Conservation (phyloP, 2,329 filamentous ascomycete genomes). For the Ampelomyces quisqualis region DNA sequence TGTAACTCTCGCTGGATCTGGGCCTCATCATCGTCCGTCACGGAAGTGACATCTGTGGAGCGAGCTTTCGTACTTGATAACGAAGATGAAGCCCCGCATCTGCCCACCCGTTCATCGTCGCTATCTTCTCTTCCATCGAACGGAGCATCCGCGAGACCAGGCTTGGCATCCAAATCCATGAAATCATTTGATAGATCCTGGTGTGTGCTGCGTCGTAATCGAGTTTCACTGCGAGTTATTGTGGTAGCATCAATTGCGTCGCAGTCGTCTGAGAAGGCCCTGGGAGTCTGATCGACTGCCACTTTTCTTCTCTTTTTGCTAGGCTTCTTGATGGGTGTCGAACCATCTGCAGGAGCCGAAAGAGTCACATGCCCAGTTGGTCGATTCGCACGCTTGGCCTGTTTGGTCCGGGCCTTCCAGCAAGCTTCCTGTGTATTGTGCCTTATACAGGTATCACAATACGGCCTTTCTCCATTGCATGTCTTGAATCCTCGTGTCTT, state of each 20-base stretch:
- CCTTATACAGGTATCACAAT: conserved; percentile 12
- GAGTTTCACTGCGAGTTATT: no score
- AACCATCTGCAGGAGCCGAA: no score
- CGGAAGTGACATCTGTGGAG: not conserved
- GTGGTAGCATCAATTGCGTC: no score
- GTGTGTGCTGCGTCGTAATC: no score
- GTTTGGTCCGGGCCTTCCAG: not conserved
- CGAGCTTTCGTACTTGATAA: no score
- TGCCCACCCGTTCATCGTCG: not conserved
- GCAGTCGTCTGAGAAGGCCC: not conserved
- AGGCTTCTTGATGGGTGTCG: not conserved
- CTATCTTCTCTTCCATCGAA: not conserved
- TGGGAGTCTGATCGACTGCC: not conserved
- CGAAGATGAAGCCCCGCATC: no score
- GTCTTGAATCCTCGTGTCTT: conserved; percentile 14
- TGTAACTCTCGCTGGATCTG: not conserved
- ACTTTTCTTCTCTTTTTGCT: not conserved
- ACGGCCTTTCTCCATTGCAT: conserved; percentile 6
- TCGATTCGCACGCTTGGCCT: not conserved
- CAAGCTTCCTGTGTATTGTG: conserved; percentile 7
- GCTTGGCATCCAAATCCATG: no score
- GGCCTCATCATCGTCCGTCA: not conserved
- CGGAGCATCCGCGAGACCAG: no score
- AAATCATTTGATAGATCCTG: no score
- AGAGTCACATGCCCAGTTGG: not conserved